A percentile compares a stretch with the other conserved stretches of the same genome.
These are phyloP conservation scores for Solioccasus polychromus DNA, from an alignment of 768 basidiomycete species.

Conservation along the genomic window DNA sequence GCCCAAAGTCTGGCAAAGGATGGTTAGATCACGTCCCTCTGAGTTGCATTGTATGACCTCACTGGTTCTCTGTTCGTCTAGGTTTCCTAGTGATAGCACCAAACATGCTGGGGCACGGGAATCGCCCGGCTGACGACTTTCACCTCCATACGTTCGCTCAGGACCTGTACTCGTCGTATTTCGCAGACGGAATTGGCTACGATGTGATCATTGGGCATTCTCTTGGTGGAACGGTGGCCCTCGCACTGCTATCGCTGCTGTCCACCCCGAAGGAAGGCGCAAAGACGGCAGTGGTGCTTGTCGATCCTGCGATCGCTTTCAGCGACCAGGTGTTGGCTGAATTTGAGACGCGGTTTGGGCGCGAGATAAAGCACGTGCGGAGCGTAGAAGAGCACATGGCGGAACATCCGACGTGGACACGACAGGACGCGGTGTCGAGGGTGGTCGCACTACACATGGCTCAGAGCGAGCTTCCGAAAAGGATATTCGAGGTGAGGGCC, in stretches of 20 bases:
- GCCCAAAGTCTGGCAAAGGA: slow-evolving; percentile 6
- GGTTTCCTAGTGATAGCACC: slow-evolving; percentile 17
- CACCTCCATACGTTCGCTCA: slow-evolving; percentile 8
- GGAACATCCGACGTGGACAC: slow-evolving; percentile 15
- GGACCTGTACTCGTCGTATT: slow-evolving; percentile 15
- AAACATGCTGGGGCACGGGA: slow-evolving; percentile 16
- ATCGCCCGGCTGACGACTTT: slow-evolving; percentile 11
- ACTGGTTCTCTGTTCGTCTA: not conserved
- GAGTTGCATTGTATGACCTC: not conserved
- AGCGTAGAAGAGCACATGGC: slow-evolving; percentile 7
- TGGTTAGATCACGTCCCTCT: slow-evolving; percentile 1
- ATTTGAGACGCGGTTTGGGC: not conserved
- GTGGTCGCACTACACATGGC: slow-evolving; percentile 9
- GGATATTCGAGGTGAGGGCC: slow-evolving; percentile 7
- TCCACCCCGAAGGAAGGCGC: not conserved
- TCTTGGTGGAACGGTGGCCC: slow-evolving; percentile 7
- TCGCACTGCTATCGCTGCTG: slow-evolving; percentile 12
- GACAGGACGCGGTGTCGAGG: slow-evolving; percentile 10
- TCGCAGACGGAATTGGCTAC: slow-evolving; percentile 8
- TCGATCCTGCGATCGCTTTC: slow-evolving; percentile 13
- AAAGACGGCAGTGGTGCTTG: slow-evolving; percentile 8
- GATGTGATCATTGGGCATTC: slow-evolving; percentile 20
- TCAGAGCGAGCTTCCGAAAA: slow-evolving; percentile 2
- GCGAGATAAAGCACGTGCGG: not conserved
- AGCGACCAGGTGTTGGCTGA: not conserved